Percentiles rank a stretch among this genome's conserved stretches.
phyloP scores from a whole-genome alignment of 139 green algal species.

The Pseudopediastrum boryanum region DNA sequence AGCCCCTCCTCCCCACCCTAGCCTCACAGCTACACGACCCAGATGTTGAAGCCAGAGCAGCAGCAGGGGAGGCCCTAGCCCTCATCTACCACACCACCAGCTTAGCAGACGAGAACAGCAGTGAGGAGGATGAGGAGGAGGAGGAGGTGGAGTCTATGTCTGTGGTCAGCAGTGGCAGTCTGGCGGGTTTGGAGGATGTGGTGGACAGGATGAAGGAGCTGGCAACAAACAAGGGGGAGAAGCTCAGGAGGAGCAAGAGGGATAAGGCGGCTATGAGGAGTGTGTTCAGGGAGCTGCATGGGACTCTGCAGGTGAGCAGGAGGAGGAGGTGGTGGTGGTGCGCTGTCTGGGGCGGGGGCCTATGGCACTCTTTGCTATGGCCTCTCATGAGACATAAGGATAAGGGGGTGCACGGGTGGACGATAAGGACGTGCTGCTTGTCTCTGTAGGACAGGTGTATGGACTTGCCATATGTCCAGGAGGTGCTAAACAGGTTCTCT shows the following conservation, averaged over 20 bases:
- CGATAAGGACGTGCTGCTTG: no score
- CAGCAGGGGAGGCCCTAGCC: constrained; percentile 70
- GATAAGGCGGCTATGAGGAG: constrained; percentile 51
- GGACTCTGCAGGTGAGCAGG: neutral
- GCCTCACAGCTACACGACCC: constrained; percentile 36
- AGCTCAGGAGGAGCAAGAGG: constrained; percentile 55
- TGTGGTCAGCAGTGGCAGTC: neutral
- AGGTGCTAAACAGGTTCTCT: no score
- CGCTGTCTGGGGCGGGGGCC: no score
- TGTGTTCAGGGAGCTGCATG: constrained; percentile 67
- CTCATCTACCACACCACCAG: constrained; percentile 60
- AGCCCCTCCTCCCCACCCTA: constrained; percentile 48
- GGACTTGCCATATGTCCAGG: no score
- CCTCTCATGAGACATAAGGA: no score
- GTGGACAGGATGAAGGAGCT: constrained; percentile 73
- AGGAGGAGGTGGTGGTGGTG: constrained; percentile 29
- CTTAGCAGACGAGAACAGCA: constrained; percentile 35
- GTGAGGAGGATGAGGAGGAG: constrained; percentile 25
- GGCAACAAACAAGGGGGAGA: constrained; percentile 70
- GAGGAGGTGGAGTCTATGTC: constrained; percentile 26
- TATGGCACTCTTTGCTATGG: no score
- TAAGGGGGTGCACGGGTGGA: no score
- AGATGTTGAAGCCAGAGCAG: constrained; percentile 35
- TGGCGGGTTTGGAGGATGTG: constrained; percentile 58
- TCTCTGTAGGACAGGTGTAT: no score